phyloP scores from a whole-genome alignment of 495 filamentous ascomycete genomes.

The Trichoderma parareesei region DNA sequence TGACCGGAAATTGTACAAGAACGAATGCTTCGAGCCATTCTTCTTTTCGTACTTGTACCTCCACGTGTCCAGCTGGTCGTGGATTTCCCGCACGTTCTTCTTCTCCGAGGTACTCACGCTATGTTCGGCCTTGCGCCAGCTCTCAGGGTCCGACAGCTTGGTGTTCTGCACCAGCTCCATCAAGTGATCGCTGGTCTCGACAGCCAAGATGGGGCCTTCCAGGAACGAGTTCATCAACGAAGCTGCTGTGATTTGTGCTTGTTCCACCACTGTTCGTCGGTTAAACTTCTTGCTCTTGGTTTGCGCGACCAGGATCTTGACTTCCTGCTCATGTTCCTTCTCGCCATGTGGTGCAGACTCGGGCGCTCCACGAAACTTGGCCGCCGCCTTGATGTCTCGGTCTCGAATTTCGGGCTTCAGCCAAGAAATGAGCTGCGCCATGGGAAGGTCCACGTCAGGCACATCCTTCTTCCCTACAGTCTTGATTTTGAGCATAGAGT shows the following conservation, averaged over 20 bases:
- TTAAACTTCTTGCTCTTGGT: conserved; percentile 88
- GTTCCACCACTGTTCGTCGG: conserved; percentile 74
- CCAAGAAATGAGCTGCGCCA: conserved; percentile 68
- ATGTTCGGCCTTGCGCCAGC: conserved; percentile 79
- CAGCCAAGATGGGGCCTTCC: conserved; percentile 72
- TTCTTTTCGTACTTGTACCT: conserved; percentile 50
- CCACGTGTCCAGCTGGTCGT: conserved; percentile 61
- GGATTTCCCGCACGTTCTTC: conserved; percentile 78
- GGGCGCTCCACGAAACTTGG: conserved; percentile 29
- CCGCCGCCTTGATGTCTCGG: conserved; percentile 54
- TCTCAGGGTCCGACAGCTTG: conserved; percentile 70
- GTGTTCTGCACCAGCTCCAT: conserved; percentile 72
- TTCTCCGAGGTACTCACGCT: conserved; percentile 67
- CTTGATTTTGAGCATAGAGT: conserved; percentile 66
- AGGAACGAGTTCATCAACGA: conserved; percentile 57
- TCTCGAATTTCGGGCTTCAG: conserved; percentile 78
- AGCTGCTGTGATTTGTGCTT: conserved; percentile 57
- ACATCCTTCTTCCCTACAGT: conserved; percentile 64
- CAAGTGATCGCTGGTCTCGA: conserved; percentile 75
- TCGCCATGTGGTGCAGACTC: conserved; percentile 17
- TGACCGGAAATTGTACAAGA: conserved; percentile 76
- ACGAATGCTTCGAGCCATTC: conserved; percentile 51
- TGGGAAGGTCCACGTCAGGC: conserved; percentile 65
- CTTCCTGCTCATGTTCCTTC: conserved; percentile 55
- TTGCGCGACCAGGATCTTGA: conserved; percentile 71